These are phyloP conservation scores for Teratosphaeria pseudoeucalypti DNA, from an alignment of 2,329 filamentous ascomycete species.

Conservation along the genomic window DNA sequence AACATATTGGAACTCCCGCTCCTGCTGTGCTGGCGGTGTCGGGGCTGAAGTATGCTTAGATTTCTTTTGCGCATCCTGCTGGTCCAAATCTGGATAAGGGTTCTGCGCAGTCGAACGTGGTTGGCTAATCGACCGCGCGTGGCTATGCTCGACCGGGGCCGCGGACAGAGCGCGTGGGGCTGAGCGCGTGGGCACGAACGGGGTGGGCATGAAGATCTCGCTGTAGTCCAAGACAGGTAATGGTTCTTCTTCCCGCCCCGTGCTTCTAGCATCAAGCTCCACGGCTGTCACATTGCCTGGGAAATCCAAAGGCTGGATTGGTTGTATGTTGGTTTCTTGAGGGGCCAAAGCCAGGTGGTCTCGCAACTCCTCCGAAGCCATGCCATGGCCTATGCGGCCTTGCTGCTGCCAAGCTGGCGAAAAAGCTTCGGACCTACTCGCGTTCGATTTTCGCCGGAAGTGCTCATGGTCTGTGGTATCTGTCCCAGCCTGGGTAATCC, in stretches of 20 bases:
- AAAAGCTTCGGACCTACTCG: conserved; percentile 2
- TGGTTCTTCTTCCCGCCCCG: conserved; percentile 3
- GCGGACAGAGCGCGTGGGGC: conserved; percentile 2
- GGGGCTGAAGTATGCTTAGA: not conserved
- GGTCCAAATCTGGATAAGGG: not conserved
- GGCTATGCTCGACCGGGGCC: not conserved
- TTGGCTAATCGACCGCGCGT: not conserved
- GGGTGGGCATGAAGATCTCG: conserved; percentile 10
- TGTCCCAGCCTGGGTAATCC: not conserved
- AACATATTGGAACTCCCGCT: too few species aligned
- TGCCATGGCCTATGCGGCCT: not conserved
- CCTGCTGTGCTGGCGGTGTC: not conserved
- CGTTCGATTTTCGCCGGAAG: not conserved
- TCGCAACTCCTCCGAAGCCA: conserved; percentile 3
- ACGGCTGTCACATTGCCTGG: conserved; percentile 1
- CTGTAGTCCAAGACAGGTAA: conserved; percentile 10
- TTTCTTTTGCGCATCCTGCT: not conserved
- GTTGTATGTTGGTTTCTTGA: not conserved
- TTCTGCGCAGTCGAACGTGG: not conserved
- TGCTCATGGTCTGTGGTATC: not conserved
- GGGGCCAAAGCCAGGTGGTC: conserved; percentile 1
- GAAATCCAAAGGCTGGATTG: not conserved
- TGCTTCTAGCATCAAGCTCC: conserved; percentile 1
- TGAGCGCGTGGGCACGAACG: not conserved
- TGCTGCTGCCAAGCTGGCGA: conserved; percentile 7